Evolutionary conservation across 441 rosid species (phyloP), one percentile per base, ranked within the genome.

Genomic region (Gossypium trilobum): DNA sequence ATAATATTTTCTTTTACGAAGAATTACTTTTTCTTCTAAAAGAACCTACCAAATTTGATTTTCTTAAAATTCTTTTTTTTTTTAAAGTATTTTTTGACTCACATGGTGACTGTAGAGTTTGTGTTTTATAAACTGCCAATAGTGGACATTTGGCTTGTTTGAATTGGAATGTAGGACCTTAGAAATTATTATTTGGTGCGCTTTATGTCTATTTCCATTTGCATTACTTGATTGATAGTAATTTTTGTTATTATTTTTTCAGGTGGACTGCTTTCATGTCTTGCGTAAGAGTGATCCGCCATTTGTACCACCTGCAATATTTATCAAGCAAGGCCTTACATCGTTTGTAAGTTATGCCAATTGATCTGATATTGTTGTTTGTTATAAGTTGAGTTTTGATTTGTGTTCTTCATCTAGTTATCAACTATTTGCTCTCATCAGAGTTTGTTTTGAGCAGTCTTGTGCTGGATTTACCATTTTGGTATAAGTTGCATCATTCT

Each of bases 181-280:
- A 17, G 19, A 33, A 54, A 52, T 52, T 29, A 23, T 19, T 69
- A 31, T 11, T 68, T 69, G 7, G 50, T 69, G 46, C 17, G 16
- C 11, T 72, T 42, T 14, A 27, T 48, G 58, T 19, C 20, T 31
- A 60, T 31, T 59, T 48, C 56, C 67, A 27, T 60, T 64, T 55
- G 76, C 46, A 17, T 64, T 63, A 20, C 7, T 39, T 13, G 71
- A 50, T 22, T 71, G 7, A 67, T 42, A 73, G 42, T 73, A 55
- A 62, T 54, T 63, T 23, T 66, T 76, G 33, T 46, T 58, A 57
- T 42, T 74, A 50, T 71, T 22, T 64, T 55, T 63, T 59, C 88
- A 92, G 99, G 99, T 95, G 75, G 99, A 95, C 77, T 95, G 98
- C 85, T 95, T 95, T 83, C 99, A 95, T 75, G 98, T 95, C 74